These are phyloP conservation scores for Pichia californica DNA, from an alignment of 805 yeast species.

Conservation along the genomic window DNA sequence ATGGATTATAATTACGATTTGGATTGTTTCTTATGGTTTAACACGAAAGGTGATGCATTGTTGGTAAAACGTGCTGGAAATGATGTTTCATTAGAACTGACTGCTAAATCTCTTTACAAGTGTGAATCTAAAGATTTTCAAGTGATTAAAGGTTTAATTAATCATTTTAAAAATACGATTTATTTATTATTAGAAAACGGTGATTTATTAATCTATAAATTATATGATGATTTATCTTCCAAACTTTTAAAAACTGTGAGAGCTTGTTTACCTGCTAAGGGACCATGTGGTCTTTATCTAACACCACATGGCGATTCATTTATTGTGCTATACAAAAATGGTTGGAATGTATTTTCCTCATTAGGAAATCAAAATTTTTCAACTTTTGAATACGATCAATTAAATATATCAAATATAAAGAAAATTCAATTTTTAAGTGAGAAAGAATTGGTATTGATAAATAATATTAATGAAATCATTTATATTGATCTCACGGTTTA, in stretches of 20 bases:
- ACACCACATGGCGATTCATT: slow-evolving; percentile 26
- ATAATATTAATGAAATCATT: slow-evolving; percentile 26
- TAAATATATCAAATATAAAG: slow-evolving; percentile 16
- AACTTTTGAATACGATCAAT: slow-evolving; percentile 31
- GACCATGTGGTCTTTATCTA: slow-evolving; percentile 24
- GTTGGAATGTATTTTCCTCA: slow-evolving; percentile 44
- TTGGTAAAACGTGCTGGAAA: slow-evolving; percentile 12
- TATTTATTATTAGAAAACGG: slow-evolving; percentile 36
- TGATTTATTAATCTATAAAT: slow-evolving; percentile 30
- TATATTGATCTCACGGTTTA: slow-evolving; percentile 19
- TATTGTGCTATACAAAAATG: slow-evolving; percentile 26
- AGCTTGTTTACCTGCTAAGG: slow-evolving; percentile 32
- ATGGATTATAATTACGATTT: slow-evolving; percentile 19
- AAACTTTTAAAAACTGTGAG: slow-evolving; percentile 26
- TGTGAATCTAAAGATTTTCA: background rate
- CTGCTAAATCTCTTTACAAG: slow-evolving; percentile 22
- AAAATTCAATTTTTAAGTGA: slow-evolving; percentile 22
- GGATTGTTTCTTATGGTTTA: slow-evolving; percentile 28
- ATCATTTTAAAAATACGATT: slow-evolving; percentile 35
- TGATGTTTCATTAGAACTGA: slow-evolving; percentile 14
- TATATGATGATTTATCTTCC: slow-evolving; percentile 29
- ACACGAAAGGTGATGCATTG: slow-evolving; percentile 27
- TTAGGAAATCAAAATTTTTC: slow-evolving; percentile 41
- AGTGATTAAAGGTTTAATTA: slow-evolving; percentile 29
- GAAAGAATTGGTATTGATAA: slow-evolving; percentile 28